Base-by-base conservation (phyloP, 2,329 filamentous ascomycete genomes). In the Microsporum audouinii region DNA sequence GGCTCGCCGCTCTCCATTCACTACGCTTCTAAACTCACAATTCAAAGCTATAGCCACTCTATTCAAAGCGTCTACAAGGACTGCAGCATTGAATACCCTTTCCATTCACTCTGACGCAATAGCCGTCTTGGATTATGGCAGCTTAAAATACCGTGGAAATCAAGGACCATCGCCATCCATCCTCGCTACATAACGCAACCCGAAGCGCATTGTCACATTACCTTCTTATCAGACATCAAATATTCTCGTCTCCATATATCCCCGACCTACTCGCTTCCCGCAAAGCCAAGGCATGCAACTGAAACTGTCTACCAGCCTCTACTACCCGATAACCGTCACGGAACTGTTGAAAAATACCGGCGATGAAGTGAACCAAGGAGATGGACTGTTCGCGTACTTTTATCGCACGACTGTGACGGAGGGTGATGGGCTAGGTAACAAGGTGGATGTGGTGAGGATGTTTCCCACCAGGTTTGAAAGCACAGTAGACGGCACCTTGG, bases 301-400 rank as follows among this genome's bases (percentile, higher is more conserved):
- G 68, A 74, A 73, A 71, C 68, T 80, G 66, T 77, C 78, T 63
- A 64, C 73, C 60, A 75, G 83, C 75, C 84, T 96, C 67, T 88
- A 88, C 75, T 99, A 97, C 76, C 94, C 94, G 69, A 91, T 97
- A 75, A 95, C 88, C 67, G 87, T 99, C 75, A 91, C 86, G 68
- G 88, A 89, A 74, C 81, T 97, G 63, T 82, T 92, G 66, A 91
- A 90, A 74, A 78, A 80, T 66, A 82, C 84, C 23, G 88, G 88
- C 73, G 89, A 96, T 68, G 71, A 82, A 64, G 83, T 99, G 70
- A 81, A 84, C 69, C 88, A 88, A 73, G 81, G 89, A 70, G 88
- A 91, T 69, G 82, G 85, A 60, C 81, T 97, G 61, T 86, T 99
- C 72, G 84, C 88, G 72, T 99, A 96, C 80, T 86, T 85, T 64